Conservation (phyloP, 2,329 filamentous ascomycete species). For the Chalaropsis ovoidea region DNA sequence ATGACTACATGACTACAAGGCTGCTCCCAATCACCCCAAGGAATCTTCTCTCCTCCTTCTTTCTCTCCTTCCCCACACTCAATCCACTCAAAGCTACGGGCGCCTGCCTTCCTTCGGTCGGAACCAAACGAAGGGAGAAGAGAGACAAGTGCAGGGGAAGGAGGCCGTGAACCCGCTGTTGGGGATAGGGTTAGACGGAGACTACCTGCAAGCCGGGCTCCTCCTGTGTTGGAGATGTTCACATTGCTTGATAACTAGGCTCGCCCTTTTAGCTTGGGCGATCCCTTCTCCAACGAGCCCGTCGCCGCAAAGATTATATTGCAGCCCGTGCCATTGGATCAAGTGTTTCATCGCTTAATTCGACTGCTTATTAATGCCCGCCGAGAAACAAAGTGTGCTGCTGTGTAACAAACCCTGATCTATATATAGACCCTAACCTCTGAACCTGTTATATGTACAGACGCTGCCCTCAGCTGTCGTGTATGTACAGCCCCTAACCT, state of each 20-base stretch:
- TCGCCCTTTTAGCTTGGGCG: neutral
- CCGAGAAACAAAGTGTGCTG: neutral
- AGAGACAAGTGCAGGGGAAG: too few relatives aligned
- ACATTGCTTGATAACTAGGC: too few relatives aligned
- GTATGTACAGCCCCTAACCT: neutral
- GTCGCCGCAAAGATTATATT: neutral
- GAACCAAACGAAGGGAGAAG: too few relatives aligned
- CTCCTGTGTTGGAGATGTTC: too few relatives aligned
- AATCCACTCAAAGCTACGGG: neutral
- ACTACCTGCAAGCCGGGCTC: neutral
- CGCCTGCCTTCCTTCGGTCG: neutral
- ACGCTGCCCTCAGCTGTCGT: neutral
- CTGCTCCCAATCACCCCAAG: too few relatives aligned
- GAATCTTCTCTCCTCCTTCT: neutral
- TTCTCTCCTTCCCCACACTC: neutral
- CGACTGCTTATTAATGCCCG: neutral
- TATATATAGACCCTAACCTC: neutral
- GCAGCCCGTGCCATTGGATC: neutral
- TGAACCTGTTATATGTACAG: neutral
- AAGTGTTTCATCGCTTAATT: neutral
- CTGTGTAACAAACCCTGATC: neutral
- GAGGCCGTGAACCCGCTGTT: neutral
- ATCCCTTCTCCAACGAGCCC: neutral
- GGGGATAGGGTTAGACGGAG: neutral
- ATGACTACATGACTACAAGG: too few relatives aligned